These are phyloP conservation scores for Pulicaria dysenterica DNA, from an alignment of 129 eudicot genomes.

Conservation along the genomic window DNA sequence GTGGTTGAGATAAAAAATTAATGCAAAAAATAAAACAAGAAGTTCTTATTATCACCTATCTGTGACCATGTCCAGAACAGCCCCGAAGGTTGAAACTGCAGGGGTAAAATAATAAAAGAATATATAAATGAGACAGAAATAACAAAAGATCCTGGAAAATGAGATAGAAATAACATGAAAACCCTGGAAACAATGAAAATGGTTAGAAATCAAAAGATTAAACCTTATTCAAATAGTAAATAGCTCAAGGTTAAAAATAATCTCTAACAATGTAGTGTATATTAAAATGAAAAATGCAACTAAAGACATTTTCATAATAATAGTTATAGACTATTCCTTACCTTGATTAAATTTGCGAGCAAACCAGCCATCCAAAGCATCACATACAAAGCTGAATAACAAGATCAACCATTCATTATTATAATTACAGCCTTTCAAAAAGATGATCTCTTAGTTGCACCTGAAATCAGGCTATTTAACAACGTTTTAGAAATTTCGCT, in stretches of 20 bases:
- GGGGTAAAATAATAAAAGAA: constrained; percentile 16
- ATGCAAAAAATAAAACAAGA: background rate
- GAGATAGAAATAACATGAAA: constrained; percentile 9
- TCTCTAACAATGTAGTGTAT: background rate
- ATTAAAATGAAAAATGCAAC: background rate
- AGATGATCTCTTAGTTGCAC: constrained; percentile 4
- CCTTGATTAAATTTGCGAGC: constrained; percentile 98
- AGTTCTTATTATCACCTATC: constrained; percentile 56
- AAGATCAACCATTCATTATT: constrained; percentile 17
- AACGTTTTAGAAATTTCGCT: background rate
- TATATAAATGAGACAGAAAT: background rate
- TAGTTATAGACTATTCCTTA: constrained; percentile 31
- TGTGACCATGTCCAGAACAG: constrained; percentile 98
- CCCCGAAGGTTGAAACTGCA: constrained; percentile 92
- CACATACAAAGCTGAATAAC: constrained; percentile 83
- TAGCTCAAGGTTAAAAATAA: background rate
- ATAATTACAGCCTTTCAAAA: constrained; percentile 5
- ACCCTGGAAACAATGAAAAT: background rate
- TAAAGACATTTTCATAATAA: constrained; percentile 10
- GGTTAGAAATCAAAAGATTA: background rate
- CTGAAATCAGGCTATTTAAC: background rate
- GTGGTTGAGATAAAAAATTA: background rate
- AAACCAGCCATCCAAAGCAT: constrained; percentile 98
- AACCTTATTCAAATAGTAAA: background rate
- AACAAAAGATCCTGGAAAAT: background rate